Evolutionary conservation across 306 rosid species (phyloP), one percentile per base, ranked within the genome.

Genomic region (Datisca glomerata): DNA sequence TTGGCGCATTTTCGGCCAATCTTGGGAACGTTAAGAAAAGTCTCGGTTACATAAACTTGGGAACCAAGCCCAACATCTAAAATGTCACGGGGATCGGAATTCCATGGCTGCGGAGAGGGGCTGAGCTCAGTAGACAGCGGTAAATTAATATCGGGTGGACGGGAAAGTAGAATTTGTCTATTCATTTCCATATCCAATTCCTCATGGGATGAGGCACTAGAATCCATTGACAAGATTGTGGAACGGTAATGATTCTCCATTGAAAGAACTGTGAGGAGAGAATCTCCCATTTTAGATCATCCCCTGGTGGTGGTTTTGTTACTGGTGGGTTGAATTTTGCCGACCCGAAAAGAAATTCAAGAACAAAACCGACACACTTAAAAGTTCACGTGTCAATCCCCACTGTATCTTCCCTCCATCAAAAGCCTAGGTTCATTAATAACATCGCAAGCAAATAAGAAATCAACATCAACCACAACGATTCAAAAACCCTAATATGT

Each of bases 371-470:
- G n/a, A n/a, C n/a, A n/a, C n/a, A n/a, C n/a, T n/a, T n/a, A n/a
- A n/a, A n/a, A n/a, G n/a, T n/a, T n/a, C n/a, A n/a, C n/a, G 33
- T 51, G 69, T 81, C 91, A 80, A 76, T 86, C 96, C 53, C 94
- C 92, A 71, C 85, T 86, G 54, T 86, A 86, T 82, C 94, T 81
- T 67, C 96, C 96, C 73, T 86, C 92, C 93, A 78, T 86, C 94
- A 86, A 81, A 75, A 58, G 79, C 94, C 96, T 86, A 73, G 56
- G 66, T 78, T 79, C 60, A 70, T 57, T 78, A 76, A 78, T 57
- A 78, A 70, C 33, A 59, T 24, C 43, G 70, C 60, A 63, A 50
- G 24, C 43, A 37, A 16, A n/a, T 38, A 38, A 13, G 9, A 18
- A 38, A 38, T 20, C 6, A 34, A 34, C 7, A 37, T 36, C 12